Percentiles rank a stretch among this genome's conserved stretches.
Conservation (phyloP, 306 rosid genomes). For the Ochetophila trinervis region DNA sequence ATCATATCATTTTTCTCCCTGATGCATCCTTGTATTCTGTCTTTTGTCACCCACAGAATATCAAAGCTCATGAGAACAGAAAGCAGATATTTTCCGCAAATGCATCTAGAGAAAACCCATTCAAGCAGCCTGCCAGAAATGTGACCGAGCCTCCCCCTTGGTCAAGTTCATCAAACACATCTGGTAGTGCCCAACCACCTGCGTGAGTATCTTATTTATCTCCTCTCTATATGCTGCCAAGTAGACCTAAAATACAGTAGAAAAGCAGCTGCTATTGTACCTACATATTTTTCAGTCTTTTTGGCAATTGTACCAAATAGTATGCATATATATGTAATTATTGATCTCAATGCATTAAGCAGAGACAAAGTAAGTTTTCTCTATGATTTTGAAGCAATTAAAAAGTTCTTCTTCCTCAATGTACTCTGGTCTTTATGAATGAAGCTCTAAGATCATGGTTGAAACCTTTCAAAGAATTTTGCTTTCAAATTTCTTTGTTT, state of each 20-base stretch:
- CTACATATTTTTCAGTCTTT: neutral
- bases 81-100: slow-evolving; percentile 79
- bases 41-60: slow-evolving; percentile 44
- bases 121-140: slow-evolving; percentile 54
- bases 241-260: no score
- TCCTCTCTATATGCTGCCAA: no score
- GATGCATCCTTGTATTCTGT: neutral
- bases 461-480: neutral
- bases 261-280: neutral
- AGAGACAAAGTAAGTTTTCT: no score
- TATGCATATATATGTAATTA: no score
- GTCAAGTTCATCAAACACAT: slow-evolving; percentile 55
- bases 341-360: no score
- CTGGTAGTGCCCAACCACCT: slow-evolving; percentile 42
- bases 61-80: slow-evolving; percentile 92
- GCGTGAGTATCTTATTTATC: slow-evolving; percentile 42
- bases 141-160: slow-evolving; percentile 81
- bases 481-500: no score
- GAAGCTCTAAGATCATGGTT: neutral
- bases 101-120: slow-evolving; percentile 63
- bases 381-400: no score
- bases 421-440: neutral
- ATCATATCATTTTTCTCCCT: neutral
- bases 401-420: no score
- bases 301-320: neutral